Conservation (phyloP, 306 rosid genomes). For the Notholithocarpus densiflorus region DNA sequence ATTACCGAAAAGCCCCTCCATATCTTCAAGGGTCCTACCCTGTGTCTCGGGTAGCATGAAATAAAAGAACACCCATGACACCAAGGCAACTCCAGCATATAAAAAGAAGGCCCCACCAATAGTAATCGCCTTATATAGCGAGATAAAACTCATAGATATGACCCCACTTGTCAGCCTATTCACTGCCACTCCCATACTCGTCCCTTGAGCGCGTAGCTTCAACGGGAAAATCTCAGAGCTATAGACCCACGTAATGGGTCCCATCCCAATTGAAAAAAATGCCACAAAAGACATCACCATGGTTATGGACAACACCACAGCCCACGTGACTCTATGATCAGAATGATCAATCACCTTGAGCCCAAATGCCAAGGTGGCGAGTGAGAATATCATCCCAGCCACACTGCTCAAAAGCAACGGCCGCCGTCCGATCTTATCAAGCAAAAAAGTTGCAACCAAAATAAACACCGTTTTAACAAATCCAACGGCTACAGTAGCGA, state of each 20-base stretch:
- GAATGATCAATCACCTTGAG: conserved; percentile 42
- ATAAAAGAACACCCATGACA: conserved; percentile 45
- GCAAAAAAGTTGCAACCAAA: conserved; percentile 59
- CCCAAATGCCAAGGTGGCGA: conserved; percentile 27
- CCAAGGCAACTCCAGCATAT: conserved; percentile 31
- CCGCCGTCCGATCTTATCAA: conserved; percentile 70
- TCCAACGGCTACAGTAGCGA: conserved; percentile 79
- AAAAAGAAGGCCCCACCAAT: conserved; percentile 79
- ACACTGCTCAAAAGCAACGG: conserved; percentile 59
- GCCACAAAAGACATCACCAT: conserved; percentile 50
- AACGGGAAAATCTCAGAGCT: conserved; percentile 71
- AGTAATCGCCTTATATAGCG: conserved; percentile 37
- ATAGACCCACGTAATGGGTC: conserved; percentile 80
- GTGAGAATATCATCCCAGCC: conserved; percentile 53
- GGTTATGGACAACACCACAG: conserved; percentile 38
- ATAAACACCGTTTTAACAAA: conserved; percentile 50
- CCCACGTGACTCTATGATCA: conserved; percentile 33
- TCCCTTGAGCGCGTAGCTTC: conserved; percentile 73
- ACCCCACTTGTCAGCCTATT: conserved; percentile 56
- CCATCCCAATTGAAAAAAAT: conserved; percentile 69
- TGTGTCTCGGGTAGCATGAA: conserved; percentile 66
- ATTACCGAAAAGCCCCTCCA: conserved; percentile 68
- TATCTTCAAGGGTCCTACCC: conserved; percentile 67
- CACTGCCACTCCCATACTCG: conserved; percentile 50
- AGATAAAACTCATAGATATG: conserved; percentile 63